Base-by-base conservation (phyloP, 164 flowering plant genomes). In the Paratinospora sagittata region DNA sequence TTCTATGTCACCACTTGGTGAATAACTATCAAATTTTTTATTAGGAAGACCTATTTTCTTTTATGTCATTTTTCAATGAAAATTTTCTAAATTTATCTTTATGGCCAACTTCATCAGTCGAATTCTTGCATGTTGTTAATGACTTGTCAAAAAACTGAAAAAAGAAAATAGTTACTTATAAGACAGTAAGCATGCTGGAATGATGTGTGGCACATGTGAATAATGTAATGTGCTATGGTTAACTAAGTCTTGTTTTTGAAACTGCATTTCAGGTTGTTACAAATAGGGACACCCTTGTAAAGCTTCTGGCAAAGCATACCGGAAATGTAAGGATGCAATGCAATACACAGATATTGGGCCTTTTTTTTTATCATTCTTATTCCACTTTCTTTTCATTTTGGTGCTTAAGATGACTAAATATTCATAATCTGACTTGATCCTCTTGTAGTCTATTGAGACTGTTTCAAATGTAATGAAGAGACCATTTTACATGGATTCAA, bases 261-360 rank as follows among this genome's bases (percentile, higher is more conserved):
- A 41, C 24, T 69, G 79, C n/a, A 49, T 27, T 86, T 73, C 87
- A 93, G 99, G 92, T 81, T 39, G 77, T 85, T 27, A 80, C 68
- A 66, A 84, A 89, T 79, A 85, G 89, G 81, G 97, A 93, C 74
- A 85, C 81, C 21, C 87, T 91, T 65, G 85, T 83, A n/a, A 65
- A 85, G 74, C 92, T 93, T 67, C 61, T 96, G 67, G 84, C 96
- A 30, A 85, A 81, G 79, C 96, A 93, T 82, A 93, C 98, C 27
- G 90, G 87, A 70, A 89, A 90, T 82, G 98, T 93, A 78, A 85
- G 93, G 74, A 21, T n/a, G n/a, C n/a, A 4, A 30, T 30, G 33
- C 23, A 8, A 19, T 27, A 26, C 24, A 63, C 58, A 66, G 45
- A 8, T 67, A 37, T 61, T 47, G 47, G 61, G 63, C 43, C 17